These are phyloP conservation scores for Moricandia arvensis DNA, from an alignment of 345 rosid species.

Conservation along the genomic window DNA sequence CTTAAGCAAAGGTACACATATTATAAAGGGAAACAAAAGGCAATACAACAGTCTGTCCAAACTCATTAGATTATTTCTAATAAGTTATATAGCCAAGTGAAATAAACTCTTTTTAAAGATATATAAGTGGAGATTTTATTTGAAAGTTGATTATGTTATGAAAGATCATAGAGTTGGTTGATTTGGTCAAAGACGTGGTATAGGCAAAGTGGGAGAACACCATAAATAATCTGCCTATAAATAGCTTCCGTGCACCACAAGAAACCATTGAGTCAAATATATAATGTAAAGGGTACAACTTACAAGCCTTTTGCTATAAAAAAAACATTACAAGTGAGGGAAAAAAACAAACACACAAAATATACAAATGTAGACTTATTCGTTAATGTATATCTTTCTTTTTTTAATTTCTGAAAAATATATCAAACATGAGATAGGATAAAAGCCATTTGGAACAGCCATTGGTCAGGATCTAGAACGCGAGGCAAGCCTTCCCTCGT, in stretches of 20 bases:
- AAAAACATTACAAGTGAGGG: not conserved
- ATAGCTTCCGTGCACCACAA: not conserved
- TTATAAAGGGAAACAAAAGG: not conserved
- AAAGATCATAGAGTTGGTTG: not conserved
- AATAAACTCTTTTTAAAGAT: not conserved
- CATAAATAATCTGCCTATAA: not conserved
- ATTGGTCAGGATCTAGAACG: no score
- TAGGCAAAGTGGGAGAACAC: not conserved
- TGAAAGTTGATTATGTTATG: not conserved
- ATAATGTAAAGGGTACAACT: not conserved
- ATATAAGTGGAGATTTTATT: not conserved
- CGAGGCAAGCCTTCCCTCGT: not conserved
- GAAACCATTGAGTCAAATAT: not conserved
- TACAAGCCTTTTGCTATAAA: not conserved
- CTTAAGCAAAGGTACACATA: constrained; percentile 6
- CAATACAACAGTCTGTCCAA: not conserved
- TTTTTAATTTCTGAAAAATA: not conserved
- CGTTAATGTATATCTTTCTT: not conserved
- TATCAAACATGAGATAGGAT: not conserved
- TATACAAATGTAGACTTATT: not conserved
- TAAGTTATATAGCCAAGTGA: not conserved
- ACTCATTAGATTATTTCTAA: not conserved
- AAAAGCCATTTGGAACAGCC: not conserved
- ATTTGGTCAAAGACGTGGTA: not conserved
- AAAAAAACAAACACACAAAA: no score